Evolutionary conservation across 2,329 filamentous ascomycete species (phyloP), one percentile per base, ranked within the genome.

Genomic region (Hymenoscyphus albidus): DNA sequence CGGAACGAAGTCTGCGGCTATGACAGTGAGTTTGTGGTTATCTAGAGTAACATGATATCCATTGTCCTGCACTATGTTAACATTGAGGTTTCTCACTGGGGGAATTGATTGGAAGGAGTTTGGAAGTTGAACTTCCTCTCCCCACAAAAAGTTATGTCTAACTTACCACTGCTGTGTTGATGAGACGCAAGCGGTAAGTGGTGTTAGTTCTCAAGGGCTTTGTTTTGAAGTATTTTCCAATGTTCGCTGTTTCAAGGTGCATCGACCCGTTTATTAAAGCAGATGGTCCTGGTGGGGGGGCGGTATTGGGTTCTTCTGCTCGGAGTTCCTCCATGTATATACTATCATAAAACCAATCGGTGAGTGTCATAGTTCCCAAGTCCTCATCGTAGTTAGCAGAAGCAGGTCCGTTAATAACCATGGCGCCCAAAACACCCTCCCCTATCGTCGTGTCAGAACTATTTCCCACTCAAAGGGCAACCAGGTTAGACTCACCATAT

Each of bases 1-100:
- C 0, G 85, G 83, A 0, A 87, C 83, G 10, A 79, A 72, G 56
- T 88, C 80, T 72, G 90, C 90, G 76, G 88, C 87, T 58, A 91
- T 79, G 5, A 82, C 83, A 0, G 87, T 88, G 1, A 85, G 70
- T 3, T 54, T 32, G 35, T 88, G 85, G 63, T 82, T 80, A 69
- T 84, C 82, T 62, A 84, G 81, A 54, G 75, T 77, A 68, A 84
- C 76, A 27, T 74, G 72, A 67, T 79, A 78, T 63, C 75, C 75
- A 40, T 77, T 77, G 42, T 67, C 67, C 35, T 35, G 35, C 35
- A 35, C 9, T 10, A 7, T 4, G 9, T 35, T 35, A 35, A 35
- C 9, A 35, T 7, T 35, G 35, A 10, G 9, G 35, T 35, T 35
- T 35, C 35, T 7, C 35, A 35, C 1, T 27, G 5, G 35, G 9